phyloP scores from a whole-genome alignment of 768 basidiomycete species.

The Tylopilus sp. region DNA sequence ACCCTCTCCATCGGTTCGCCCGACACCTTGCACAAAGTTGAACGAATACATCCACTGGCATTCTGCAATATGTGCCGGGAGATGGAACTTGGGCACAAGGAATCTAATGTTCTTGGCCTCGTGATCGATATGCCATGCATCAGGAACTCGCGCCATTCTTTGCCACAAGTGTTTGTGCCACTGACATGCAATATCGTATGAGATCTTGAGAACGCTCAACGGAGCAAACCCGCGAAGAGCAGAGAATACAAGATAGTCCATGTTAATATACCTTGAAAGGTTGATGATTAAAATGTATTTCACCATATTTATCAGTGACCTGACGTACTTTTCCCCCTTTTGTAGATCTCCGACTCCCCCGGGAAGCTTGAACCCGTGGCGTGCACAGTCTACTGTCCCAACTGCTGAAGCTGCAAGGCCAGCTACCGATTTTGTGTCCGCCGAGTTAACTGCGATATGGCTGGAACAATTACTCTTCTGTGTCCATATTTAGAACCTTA shows the following conservation, averaged over 20 bases:
- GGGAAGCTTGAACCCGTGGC: neutral
- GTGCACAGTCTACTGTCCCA: neutral
- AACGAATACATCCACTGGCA: neutral
- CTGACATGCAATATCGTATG: slow-evolving; percentile 19
- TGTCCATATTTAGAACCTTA: too few species aligned
- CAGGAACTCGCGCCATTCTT: neutral
- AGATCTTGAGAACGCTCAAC: slow-evolving; percentile 5
- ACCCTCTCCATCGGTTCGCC: neutral
- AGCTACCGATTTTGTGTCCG: neutral
- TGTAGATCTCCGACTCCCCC: neutral
- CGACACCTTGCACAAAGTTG: neutral
- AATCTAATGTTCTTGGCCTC: neutral
- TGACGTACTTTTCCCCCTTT: neutral
- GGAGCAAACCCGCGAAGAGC: neutral
- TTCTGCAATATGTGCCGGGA: neutral
- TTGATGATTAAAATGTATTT: too few species aligned
- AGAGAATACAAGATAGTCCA: neutral
- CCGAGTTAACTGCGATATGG: neutral
- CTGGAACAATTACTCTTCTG: neutral
- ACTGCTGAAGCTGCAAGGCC: neutral
- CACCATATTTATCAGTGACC: too few species aligned
- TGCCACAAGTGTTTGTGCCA: slow-evolving; percentile 4
- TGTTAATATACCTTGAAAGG: neutral
- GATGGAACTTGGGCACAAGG: neutral
- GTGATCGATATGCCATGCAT: neutral